Evolutionary conservation across 2,329 filamentous ascomycete genomes (phyloP), one percentile per base, ranked within the genome.

Genomic region (Penicillium psychrosexuale): DNA sequence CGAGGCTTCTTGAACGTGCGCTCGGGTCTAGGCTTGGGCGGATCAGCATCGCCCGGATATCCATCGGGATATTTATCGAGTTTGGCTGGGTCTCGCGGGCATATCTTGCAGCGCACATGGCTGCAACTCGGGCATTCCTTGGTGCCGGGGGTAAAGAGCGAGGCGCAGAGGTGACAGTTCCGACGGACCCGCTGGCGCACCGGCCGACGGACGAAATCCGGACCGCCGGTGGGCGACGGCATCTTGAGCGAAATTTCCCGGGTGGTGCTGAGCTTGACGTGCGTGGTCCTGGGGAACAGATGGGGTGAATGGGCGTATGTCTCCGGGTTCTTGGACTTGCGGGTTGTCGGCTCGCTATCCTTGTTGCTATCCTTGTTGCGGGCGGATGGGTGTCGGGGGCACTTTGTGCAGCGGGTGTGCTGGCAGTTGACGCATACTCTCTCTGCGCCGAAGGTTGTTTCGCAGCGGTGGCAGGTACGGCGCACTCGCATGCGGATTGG

Each of bases 381-480:
- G 75, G 86, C 85, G 50, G 82, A 78, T 33, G 91, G 91, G 65
- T 88, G 84, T 52, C 90, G 85, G 28, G 85, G 83, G 71, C 92
- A 97, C 67, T 88, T 85, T 68, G 84, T 88, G 82, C 92, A 97
- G 62, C 90, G 84, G 44, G 79, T 78, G 75, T 97, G 92, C 63
- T 88, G 82, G 77, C 92, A 97, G 62, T 83, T 84, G 61, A 81
- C 73, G 74, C 92, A 96, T 56, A 87, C 80, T 75, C 87, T 91
- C 65, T 87, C 83, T 19, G 82, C 73, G 53, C 88, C 86, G 70
- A 93, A 96, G 24, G 83, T 82, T 13, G 87, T 84, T 55, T 86
- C 83, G 77, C 92, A 97, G 62, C 84, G 81, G 74, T 96, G 92
- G 73, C 92, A 97, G 59, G 83, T 86, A 43, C 77, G 77, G 47